Evolutionary conservation across 2,329 filamentous ascomycete species (phyloP).

Genomic region (Bipolaris bicolor): DNA sequence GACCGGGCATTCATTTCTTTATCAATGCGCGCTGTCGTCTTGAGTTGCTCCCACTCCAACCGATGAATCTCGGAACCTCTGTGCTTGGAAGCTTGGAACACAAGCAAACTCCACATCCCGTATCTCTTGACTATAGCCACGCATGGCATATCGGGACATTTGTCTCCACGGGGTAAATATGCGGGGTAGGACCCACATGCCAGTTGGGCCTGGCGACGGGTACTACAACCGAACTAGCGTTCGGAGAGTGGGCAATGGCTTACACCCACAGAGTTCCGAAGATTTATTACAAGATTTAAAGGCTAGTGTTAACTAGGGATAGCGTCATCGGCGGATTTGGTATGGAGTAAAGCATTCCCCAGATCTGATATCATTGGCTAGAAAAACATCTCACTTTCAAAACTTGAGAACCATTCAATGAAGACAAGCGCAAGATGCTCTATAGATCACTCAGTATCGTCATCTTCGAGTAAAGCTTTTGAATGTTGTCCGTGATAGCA

Average conservation of each 20-base stretch:
- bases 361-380: no score
- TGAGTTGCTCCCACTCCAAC: background rate
- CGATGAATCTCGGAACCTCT: background rate
- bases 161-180: conserved; percentile 11
- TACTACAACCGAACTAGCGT: conserved; percentile 2
- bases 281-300: no score
- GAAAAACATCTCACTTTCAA: no score
- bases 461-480: no score
- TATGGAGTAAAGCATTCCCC: no score
- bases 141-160: background rate
- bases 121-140: background rate
- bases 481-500: no score
- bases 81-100: background rate
- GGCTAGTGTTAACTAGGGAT: no score
- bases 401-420: no score
- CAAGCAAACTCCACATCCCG: background rate
- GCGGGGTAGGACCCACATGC: conserved; percentile 7
- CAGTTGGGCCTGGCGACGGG: background rate
- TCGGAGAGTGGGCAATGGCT: conserved; percentile 17
- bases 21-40: background rate
- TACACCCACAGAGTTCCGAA: background rate
- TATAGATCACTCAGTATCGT: no score
- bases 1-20: background rate
- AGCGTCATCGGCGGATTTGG: background rate
- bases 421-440: no score